Conservation (phyloP, 169 alveolate species). For the Eimeria praecox region DNA sequence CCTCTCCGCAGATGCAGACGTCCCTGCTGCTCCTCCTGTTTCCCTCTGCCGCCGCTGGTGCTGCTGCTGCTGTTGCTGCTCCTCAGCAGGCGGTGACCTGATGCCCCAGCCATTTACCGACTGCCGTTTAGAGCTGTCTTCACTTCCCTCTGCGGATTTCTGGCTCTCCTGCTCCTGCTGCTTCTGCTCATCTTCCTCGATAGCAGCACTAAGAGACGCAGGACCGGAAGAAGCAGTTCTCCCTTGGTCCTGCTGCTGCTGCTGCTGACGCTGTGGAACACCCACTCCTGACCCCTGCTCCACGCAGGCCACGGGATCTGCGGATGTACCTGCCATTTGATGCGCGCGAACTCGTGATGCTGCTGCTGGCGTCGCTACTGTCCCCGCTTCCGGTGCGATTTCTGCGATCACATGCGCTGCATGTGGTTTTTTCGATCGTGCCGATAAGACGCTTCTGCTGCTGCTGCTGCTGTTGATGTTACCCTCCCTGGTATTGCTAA, state of each 20-base stretch:
- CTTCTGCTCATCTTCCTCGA: conserved; percentile 59
- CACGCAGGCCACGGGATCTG: conserved; percentile 31
- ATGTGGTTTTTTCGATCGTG: background rate
- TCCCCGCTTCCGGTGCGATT: conserved; percentile 30
- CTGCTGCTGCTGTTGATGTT: conserved; percentile 16
- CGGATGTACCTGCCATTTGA: conserved; percentile 60
- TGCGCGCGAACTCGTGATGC: background rate
- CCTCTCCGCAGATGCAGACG: background rate
- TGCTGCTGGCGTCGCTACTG: conserved; percentile 55
- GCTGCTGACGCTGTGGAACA: conserved; percentile 31
- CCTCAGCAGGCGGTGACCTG: conserved; percentile 37
- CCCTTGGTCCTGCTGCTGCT: conserved; percentile 34
- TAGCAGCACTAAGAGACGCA: conserved; percentile 25
- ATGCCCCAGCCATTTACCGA: conserved; percentile 32
- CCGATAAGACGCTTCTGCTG: background rate
- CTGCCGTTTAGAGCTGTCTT: conserved; percentile 1
- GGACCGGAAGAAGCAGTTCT: conserved; percentile 17
- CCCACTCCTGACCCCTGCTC: conserved; percentile 46
- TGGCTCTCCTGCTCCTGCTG: conserved; percentile 17
- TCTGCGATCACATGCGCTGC: conserved; percentile 22
- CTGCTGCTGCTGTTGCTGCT: conserved; percentile 29
- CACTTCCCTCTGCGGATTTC: conserved; percentile 5
- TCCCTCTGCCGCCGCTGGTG: conserved; percentile 23
- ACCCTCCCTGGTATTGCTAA: background rate
- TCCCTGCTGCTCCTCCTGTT: conserved; percentile 9